Percentiles rank a stretch among this genome's conserved stretches.
phyloP scores from a whole-genome alignment of 2,329 filamentous ascomycete species.

The Spiromastix sp. region DNA sequence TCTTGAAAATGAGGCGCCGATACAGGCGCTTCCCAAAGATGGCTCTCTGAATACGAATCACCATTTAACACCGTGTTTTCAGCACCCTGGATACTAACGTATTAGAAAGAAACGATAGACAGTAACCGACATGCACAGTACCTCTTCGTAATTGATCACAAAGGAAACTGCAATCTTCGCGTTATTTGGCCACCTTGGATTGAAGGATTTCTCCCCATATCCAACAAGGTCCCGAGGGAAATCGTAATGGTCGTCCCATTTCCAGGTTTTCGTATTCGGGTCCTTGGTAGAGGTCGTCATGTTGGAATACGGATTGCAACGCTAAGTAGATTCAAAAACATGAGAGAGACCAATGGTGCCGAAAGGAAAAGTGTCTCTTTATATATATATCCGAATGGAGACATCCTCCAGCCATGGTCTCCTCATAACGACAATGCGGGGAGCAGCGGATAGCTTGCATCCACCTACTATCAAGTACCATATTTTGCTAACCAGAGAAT shows the following conservation, averaged over 20 bases:
- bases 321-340: too few relatives aligned
- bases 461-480: too few relatives aligned
- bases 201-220: constrained; percentile 31
- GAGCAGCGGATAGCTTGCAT: too few relatives aligned
- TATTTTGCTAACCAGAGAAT: too few relatives aligned
- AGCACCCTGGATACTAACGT: neutral
- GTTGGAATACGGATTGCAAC: too few relatives aligned
- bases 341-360: too few relatives aligned
- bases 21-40: constrained; percentile 31
- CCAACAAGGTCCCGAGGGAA: constrained; percentile 12
- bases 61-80: constrained; percentile 1
- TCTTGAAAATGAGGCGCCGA: constrained; percentile 27
- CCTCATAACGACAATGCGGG: too few relatives aligned
- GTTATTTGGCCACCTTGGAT: constrained; percentile 31
- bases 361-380: too few relatives aligned
- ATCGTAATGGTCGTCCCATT: constrained; percentile 1
- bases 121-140: constrained; percentile 19
- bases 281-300: too few relatives aligned
- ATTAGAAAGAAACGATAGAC: neutral
- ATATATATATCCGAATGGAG: too few relatives aligned
- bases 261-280: neutral
- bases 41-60: neutral
- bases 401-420: too few relatives aligned
- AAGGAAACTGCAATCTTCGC: constrained; percentile 37
- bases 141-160: constrained; percentile 39